These are phyloP conservation scores for Astragalus membranaceus DNA, from an alignment of 306 rosid species.

Conservation along the genomic window DNA sequence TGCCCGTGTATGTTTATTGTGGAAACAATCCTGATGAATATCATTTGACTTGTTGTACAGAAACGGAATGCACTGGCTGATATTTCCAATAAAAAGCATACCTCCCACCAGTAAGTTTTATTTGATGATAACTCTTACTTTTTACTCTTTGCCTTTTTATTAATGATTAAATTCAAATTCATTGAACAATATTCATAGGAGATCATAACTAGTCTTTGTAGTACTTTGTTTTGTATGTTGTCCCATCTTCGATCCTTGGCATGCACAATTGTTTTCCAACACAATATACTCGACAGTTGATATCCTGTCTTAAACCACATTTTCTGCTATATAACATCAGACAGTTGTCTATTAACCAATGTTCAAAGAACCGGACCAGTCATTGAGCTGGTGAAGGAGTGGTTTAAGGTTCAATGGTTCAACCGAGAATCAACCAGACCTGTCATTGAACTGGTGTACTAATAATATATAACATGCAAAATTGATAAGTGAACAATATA, in stretches of 20 bases:
- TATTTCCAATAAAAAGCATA: constrained; percentile 37
- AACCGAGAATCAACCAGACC: no score
- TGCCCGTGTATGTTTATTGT: background rate
- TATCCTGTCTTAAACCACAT: background rate
- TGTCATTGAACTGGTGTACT: no score
- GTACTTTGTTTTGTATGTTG: background rate
- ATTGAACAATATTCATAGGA: background rate
- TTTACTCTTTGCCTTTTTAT: background rate
- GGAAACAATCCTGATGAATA: constrained; percentile 8
- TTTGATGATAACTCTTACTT: constrained; percentile 12
- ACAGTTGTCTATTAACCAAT: background rate
- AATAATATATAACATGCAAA: no score
- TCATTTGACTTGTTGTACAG: constrained; percentile 16
- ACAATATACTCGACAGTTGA: background rate
- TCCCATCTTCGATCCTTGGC: background rate
- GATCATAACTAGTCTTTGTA: background rate
- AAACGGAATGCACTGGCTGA: constrained; percentile 30
- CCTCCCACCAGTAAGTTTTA: constrained; percentile 38
- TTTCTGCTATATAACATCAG: background rate
- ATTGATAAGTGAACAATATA: no score
- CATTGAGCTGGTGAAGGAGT: no score
- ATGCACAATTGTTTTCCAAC: background rate
- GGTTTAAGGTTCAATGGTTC: no score
- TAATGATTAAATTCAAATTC: background rate
- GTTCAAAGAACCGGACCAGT: no score